Evolutionary conservation across 495 filamentous ascomycete species (phyloP), one percentile per base, ranked within the genome.

Genomic region (Aspergillus nidulans): DNA sequence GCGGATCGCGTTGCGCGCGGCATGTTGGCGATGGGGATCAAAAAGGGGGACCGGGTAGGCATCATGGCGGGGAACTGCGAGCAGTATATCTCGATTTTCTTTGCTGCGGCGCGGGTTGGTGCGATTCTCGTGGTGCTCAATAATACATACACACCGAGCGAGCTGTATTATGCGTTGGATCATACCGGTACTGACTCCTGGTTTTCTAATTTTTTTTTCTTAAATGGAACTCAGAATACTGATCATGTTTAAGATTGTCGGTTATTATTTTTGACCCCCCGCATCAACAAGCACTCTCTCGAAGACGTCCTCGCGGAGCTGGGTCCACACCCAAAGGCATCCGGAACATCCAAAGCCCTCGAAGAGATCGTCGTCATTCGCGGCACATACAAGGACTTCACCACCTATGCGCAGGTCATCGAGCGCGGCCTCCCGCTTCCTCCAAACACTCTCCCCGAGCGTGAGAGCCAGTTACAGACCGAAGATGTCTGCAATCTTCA

Each of bases 61-160:
- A 80, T 89, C 44, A 85, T 88, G 82, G 82, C 84, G 1, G 85
- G 85, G 3, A 88, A 89, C 63, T 87, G 84, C 63, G 84, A 85
- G 59, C 81, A 85, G 65, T 89, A 86, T 59, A 82, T 83, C 28
- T 76, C 82, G 0, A 73, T 88, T 16, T 85, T 89, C 70, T 89
- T 89, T 54, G 84, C 83, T 1, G 82, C 82, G 25, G 77, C 81
- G 2, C 72, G 80, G 15, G 80, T 89, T n/a, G 85, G 85, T 15
- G 84, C 81, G 25, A 81, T 85, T 19, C 65, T 86, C 41, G 85
- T 89, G 5, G 85, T 87, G 25, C 69, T 87, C 58, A 87, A 89
- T 69, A 87, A 86, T 69, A 89, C 83, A 0, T 87, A 88, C 60
- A 89, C 85, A 21, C 75, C 81, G 0, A 77, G 74, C 13, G 85